These are phyloP conservation scores for Hericium rajendrae DNA, from an alignment of 768 basidiomycete genomes.

Conservation along the genomic window DNA sequence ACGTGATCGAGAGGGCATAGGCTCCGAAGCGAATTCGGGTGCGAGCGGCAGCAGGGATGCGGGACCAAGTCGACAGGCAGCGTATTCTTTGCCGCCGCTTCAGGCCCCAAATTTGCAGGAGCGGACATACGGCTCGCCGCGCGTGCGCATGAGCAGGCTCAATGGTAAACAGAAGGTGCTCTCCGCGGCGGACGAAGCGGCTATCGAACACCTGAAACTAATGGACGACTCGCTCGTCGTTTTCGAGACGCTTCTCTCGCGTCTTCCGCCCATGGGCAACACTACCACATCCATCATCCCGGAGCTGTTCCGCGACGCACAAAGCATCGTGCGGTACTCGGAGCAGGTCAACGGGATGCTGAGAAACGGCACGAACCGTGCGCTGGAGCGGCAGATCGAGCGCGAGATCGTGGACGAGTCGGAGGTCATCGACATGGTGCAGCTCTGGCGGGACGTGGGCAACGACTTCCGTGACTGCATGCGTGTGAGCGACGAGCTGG, in stretches of 20 bases:
- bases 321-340: conserved; percentile 53
- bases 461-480: conserved; percentile 65
- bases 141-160: conserved; percentile 3
- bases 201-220: conserved; percentile 53
- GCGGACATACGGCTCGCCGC: conserved; percentile 13
- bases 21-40: neutral
- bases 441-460: conserved; percentile 61
- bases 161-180: neutral
- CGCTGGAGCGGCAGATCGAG: conserved; percentile 67
- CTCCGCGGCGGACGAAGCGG: conserved; percentile 10
- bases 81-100: conserved; percentile 7
- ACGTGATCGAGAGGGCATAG: conserved; percentile 13
- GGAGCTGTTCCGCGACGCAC: conserved; percentile 54
- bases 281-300: conserved; percentile 31
- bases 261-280: conserved; percentile 37
- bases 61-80: neutral
- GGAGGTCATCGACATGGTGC: conserved; percentile 30
- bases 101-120: conserved; percentile 6
- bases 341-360: conserved; percentile 58
- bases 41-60: neutral
- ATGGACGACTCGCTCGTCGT: conserved; percentile 60
- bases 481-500: conserved; percentile 68
- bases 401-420: conserved; percentile 54
- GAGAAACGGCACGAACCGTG: conserved; percentile 41
- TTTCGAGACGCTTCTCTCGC: conserved; percentile 59